phyloP scores from a whole-genome alignment of 2,329 filamentous ascomycete species.

The Hansfordia pulvinata region DNA sequence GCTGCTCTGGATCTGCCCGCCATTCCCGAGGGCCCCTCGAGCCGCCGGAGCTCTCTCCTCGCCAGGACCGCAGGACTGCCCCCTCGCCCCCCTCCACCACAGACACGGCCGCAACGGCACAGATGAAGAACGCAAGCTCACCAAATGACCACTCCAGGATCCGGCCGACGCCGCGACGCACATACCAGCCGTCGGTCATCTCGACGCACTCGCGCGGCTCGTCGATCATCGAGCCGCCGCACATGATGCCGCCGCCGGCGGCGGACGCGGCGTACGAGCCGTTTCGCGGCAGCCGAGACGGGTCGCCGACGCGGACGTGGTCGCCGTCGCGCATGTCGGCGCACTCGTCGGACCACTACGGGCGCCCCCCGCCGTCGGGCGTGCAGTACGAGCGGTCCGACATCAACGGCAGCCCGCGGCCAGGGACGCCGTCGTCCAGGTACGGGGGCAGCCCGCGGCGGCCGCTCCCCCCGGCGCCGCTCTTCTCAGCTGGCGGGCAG shows the following conservation, averaged over 20 bases:
- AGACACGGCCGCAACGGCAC: too few species aligned
- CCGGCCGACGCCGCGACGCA: constrained; percentile 24
- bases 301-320: constrained; percentile 46
- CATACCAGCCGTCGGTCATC: constrained; percentile 39
- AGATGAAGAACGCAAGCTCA: constrained; percentile 22
- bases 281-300: constrained; percentile 32
- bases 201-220: constrained; percentile 29
- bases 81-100: constrained; percentile 5
- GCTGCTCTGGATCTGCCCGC: constrained; percentile 27
- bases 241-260: constrained; percentile 49
- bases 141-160: constrained; percentile 26
- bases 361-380: constrained; percentile 56
- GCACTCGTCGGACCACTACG: constrained; percentile 41
- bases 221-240: constrained; percentile 43
- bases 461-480: constrained; percentile 75
- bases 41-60: constrained; percentile 21
- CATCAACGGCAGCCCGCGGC: constrained; percentile 77
- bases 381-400: constrained; percentile 76
- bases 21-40: constrained; percentile 37
- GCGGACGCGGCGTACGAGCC: constrained; percentile 50
- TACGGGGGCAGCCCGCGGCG: constrained; percentile 81
- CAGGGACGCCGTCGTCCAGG: constrained; percentile 77
- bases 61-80: constrained; percentile 6
- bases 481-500: constrained; percentile 54
- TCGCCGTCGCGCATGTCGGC: constrained; percentile 33